Base-by-base conservation (phyloP, 2,329 filamentous ascomycete species). In the Zasmidium angulare region DNA sequence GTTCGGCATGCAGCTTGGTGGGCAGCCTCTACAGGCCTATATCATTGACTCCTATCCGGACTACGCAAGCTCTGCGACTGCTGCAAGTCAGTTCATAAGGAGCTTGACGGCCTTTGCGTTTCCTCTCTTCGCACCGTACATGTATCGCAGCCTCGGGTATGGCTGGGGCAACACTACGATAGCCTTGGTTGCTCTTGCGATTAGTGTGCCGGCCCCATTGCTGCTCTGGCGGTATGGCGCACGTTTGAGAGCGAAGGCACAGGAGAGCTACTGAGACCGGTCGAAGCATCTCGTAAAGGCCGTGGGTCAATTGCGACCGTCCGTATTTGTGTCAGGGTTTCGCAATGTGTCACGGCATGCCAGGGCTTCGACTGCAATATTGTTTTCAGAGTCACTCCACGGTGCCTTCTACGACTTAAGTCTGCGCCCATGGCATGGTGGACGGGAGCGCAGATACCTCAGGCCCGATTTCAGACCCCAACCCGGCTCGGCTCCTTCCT, bases 21-120 rank as follows among this genome's bases (percentile, higher is more conserved):
- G 55, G 4, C 53, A 60, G 24, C 46, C 60, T 11, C 53, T 67
- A n/a, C 54, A 59, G 36, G 64, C 77, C 0, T 81, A 80, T 51
- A 65, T 79, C 23, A 77, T 81, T 20, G 79, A 81, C 48, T 66
- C 72, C 1, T 84, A 82, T 58, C 72, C 75, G 0, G 76, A 80
- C 3, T 76, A 82, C 63, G 76, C 77, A 0, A 77, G 76, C 2
- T 80, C 77, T 23, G 81, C 81, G 0, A 71, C 78, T 40, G 80
- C 79, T 1, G 81, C 81, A 0, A 63, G 71, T 23, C 79, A 79
- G 58, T 78, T 83, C 50, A 59, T 80, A 17, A 69, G 67, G 14
- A 82, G 78, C 19, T 60, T 84, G 23, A 71, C 76, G 0, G 81
- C 78, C 0, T 82, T 82, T 60, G 58, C 75, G 10, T 82, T 83